Evolutionary conservation across 345 rosid species (phyloP), one percentile per base, ranked within the genome.

Genomic region (Salix viminalis): DNA sequence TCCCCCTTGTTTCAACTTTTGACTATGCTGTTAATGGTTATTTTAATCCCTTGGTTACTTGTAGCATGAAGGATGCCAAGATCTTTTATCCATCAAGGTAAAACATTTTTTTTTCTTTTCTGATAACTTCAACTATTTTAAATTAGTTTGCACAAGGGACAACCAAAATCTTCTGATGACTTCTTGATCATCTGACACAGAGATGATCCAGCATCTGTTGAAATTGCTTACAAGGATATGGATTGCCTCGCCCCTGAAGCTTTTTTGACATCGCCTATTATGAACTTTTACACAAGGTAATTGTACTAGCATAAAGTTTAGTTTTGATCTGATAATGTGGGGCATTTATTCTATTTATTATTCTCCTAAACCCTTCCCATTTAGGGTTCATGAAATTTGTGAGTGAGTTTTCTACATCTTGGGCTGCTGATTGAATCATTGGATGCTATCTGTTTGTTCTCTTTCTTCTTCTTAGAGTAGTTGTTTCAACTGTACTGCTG

Each of bases 261-360:
- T 42, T 91, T 70, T 81, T 79, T 96, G 83, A 88, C 91, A 41
- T 93, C 99, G 6, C 83, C 92, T 26, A 84, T 93, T 54, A 92
- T 93, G 92, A 96, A 93, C 72, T 96, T 93, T 75, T 93, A 96
- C 82, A 85, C 92, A 65, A 83, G 89, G 99, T 92, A 80, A 76
- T 85, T 82, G 36, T 70, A 21, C 67, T 32, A 42, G 30, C 61
- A 32, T 70, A 26, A 41, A 71, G 28, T 23, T 72, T 32, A 58
- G 26, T 58, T 24, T 58, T 44, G 50, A 44, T 44, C 15, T 13
- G 5, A 44, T 44, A 44, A 44, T 13, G 13, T 44, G 50, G 50
- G 50, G 16, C 4, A 44, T 44, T 44, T 44, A 13, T 44, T 44
- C 50, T 12, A 13, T 13, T 13, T 44, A 44, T 44, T 44, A 44